These are phyloP conservation scores for Alliaria petiolata DNA, from an alignment of 345 rosid genomes.

Conservation along the genomic window DNA sequence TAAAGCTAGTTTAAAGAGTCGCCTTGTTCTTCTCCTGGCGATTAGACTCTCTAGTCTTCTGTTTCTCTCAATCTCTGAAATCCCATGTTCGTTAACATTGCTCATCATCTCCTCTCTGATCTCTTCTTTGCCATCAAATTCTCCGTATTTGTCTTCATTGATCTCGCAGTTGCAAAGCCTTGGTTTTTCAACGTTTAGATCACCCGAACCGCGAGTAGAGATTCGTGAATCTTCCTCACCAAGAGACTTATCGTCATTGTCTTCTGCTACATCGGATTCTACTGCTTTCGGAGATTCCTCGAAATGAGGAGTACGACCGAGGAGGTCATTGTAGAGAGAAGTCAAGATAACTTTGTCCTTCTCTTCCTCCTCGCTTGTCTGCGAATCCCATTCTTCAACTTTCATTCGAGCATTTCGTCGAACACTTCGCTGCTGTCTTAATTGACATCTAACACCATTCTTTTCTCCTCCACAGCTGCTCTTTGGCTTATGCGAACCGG, in stretches of 20 bases:
- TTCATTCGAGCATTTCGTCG: slow-evolving; percentile 42
- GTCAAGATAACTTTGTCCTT: slow-evolving; percentile 23
- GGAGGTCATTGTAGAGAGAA: slow-evolving; percentile 26
- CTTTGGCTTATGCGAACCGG: not conserved
- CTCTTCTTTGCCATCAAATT: slow-evolving; percentile 44
- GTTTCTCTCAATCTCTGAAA: slow-evolving; percentile 75
- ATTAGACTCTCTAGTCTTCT: slow-evolving; percentile 73
- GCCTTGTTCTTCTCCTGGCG: slow-evolving; percentile 66
- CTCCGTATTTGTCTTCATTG: slow-evolving; percentile 42
- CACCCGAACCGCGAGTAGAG: not conserved
- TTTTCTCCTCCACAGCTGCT: slow-evolving; percentile 5
- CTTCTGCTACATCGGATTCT: not conserved
- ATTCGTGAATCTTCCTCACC: not conserved
- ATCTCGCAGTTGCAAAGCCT: slow-evolving; percentile 26
- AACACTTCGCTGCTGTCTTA: slow-evolving; percentile 42
- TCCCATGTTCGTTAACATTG: slow-evolving; percentile 70
- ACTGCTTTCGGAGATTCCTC: slow-evolving; percentile 35
- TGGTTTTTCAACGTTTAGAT: not conserved
- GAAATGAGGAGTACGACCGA: slow-evolving; percentile 22
- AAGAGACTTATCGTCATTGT: not conserved
- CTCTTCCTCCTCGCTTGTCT: slow-evolving; percentile 19
- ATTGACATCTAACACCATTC: slow-evolving; percentile 9
- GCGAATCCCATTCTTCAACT: slow-evolving; percentile 39
- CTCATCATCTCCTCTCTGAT: slow-evolving; percentile 62
- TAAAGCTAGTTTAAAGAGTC: slow-evolving; percentile 43